Evolutionary conservation across 1,139 yeast genomes (phyloP), one percentile per base, ranked within the genome.

Genomic region (Candida dubliniensis): DNA sequence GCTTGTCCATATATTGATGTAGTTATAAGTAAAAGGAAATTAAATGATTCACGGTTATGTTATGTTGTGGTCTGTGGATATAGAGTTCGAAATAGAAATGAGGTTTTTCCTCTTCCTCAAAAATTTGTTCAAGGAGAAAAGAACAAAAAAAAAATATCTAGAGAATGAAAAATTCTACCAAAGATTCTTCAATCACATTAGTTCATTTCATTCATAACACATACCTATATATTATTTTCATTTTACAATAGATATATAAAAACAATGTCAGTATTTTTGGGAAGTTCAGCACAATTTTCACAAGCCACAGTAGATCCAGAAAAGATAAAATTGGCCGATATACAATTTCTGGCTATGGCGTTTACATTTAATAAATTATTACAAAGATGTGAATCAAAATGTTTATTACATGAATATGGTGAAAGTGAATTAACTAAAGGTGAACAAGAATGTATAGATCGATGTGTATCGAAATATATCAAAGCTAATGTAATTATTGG

Each of bases 351-450:
- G 35, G 93, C 95, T 10, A 79, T 85, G 72, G 74, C 84, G 34
- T 65, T 77, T 10, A 80, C 95, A 1, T 86, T 84, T 64, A 79
- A 81, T 60, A 71, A 74, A 47, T 70, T 87, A 54, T 66, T 85
- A 36, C 58, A 66, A 24, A 73, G 75, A 14, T 87, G 96, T 63
- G 72, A 76, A 42, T 57, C 64, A 45, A 90, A 90, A 63, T 90
- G 98, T 63, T 75, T 90, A 37, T 83, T 84, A 8, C 75, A 66
- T 45, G 82, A 79, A 18, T 90, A 86, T 63, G 91, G 89, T 14
- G 97, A 90, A 58, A 76, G 79, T 12, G 96, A 90, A 31, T 67
- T 88, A 44, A 79, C 79, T 47, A 87, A 87, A 53, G 96, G 95
- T 25, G 96, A 88, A 59, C 66, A 70, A 52, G 74, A 79, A 42